These are phyloP conservation scores for Heterobasidion occidentale DNA, from an alignment of 1,284 basidiomycete genomes.

Conservation along the genomic window DNA sequence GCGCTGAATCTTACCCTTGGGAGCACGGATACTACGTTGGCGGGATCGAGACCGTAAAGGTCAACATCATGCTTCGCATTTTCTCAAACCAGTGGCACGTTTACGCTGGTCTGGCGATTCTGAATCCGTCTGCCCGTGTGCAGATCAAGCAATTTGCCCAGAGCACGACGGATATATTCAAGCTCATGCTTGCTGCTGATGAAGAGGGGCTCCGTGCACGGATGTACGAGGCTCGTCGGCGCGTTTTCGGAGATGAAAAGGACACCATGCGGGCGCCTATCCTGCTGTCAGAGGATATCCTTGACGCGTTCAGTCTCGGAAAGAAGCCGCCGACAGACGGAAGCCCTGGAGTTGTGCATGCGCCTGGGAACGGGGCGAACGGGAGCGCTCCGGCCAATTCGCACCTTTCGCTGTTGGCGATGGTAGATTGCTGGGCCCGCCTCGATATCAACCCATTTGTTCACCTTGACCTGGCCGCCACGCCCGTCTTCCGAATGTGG, in stretches of 20 bases:
- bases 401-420: constrained; percentile 92
- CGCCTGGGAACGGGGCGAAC: not conserved
- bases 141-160: constrained; percentile 91
- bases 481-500: constrained; percentile 95
- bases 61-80: constrained; percentile 94
- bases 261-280: constrained; percentile 46
- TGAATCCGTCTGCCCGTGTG: constrained; percentile 86
- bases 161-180: constrained; percentile 86
- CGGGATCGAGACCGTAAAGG: constrained; percentile 98
- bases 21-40: constrained; percentile 91
- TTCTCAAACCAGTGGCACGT: constrained; percentile 99
- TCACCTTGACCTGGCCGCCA: constrained; percentile 91
- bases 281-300: constrained; percentile 78
- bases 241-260: constrained; percentile 63
- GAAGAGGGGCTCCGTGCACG: constrained; percentile 60
- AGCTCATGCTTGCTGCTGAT: constrained; percentile 87
- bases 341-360: not conserved
- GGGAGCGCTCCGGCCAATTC: constrained; percentile 56
- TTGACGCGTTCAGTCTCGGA: constrained; percentile 86
- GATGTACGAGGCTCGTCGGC: constrained; percentile 69
- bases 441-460: constrained; percentile 86
- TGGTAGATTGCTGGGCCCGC: constrained; percentile 97
- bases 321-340: constrained; percentile 24
- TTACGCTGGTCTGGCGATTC: constrained; percentile 94
- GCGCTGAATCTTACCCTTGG: constrained; percentile 84